These are phyloP conservation scores for Wickerhamiella hasegawae DNA, from an alignment of 805 yeast species.

Conservation along the genomic window DNA sequence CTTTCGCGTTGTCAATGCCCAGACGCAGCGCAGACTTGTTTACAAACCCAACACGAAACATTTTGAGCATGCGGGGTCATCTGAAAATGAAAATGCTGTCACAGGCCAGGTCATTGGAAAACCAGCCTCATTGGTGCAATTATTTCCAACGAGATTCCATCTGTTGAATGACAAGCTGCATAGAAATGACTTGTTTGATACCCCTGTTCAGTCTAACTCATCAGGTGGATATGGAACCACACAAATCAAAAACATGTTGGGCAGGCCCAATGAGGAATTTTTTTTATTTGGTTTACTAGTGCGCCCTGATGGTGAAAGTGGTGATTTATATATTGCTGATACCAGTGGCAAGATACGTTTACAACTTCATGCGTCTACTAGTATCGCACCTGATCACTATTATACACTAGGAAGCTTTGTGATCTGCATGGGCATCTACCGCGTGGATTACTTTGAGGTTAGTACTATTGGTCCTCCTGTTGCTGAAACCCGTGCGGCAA, in stretches of 20 bases:
- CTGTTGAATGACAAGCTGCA: constrained; percentile 53
- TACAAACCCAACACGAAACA: constrained; percentile 33
- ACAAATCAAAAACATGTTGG: constrained; percentile 67
- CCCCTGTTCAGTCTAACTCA: constrained; percentile 8
- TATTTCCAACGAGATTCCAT: constrained; percentile 35
- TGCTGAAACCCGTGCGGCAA: constrained; percentile 52
- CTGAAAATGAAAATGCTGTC: constrained; percentile 4
- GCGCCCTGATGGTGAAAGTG: constrained; percentile 29
- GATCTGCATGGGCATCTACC: constrained; percentile 72
- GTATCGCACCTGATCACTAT: constrained; percentile 47
- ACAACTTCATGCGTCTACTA: constrained; percentile 37
- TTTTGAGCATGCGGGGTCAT: constrained; percentile 25
- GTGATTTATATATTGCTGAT: constrained; percentile 70
- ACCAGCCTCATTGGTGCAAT: constrained; percentile 11
- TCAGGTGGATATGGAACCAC: constrained; percentile 30
- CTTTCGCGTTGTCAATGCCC: constrained; percentile 48
- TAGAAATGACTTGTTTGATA: constrained; percentile 61
- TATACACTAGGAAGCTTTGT: constrained; percentile 60
- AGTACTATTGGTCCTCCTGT: constrained; percentile 76
- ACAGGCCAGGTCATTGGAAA: constrained; percentile 13
- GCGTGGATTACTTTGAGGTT: constrained; percentile 45
- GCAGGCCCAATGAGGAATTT: constrained; percentile 65
- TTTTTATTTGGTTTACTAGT: constrained; percentile 63
- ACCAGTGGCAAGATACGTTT: constrained; percentile 58
- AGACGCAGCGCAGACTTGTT: constrained; percentile 27